Base-by-base conservation (phyloP, 2,329 filamentous ascomycete species). In the Ceratocystiopsis sp. region DNA sequence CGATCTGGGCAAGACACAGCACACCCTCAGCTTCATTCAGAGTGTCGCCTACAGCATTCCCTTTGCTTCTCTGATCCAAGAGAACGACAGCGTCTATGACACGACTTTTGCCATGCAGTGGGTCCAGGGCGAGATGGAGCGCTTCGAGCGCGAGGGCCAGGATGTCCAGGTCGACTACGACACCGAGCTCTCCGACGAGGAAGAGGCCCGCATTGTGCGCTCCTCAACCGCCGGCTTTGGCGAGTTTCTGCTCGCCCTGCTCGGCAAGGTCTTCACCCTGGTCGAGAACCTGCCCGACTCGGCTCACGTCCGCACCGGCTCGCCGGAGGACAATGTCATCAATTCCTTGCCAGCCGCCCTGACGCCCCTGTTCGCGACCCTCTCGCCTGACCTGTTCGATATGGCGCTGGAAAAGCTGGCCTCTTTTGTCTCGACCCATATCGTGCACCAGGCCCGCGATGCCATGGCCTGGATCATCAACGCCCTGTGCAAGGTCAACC, bases 391-490 rank as follows among this genome's bases (percentile, higher is more conserved):
- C 55, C 73, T 96, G 12, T 98, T 93, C 54, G 91, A 96, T 54
- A 74, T 91, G 57, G 85, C 84, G 0, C 64, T 98, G 41, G 82
- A 93, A 47, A 96, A 96, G 66, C 77, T 98, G 52, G 82, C 86
- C 3, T 76, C 84, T 32, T 98, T 98, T 58, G 82, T 95, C 21
- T 80, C 83, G 1, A 84, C 84, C 49, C 91, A 96, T 62, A 91
- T 98, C 40, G 89, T 98, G 16, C 87, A 98, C 54, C 91, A 96
- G 61, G 89, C 91, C 42, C 72, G 89, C 50, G 91, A 98, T 66
- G 89, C 91, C 9, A 95, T 98, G 82, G 91, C 93, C 1, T 98
- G 94, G 71, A 96, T 96, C 43, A 84, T 89, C 62, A 96, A 95
- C 59, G 84, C 85, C 0, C 69, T 98, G 19, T 94, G 91, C 69